Base-by-base conservation (phyloP, 768 basidiomycete genomes). In the Steccherinum ochraceum region DNA sequence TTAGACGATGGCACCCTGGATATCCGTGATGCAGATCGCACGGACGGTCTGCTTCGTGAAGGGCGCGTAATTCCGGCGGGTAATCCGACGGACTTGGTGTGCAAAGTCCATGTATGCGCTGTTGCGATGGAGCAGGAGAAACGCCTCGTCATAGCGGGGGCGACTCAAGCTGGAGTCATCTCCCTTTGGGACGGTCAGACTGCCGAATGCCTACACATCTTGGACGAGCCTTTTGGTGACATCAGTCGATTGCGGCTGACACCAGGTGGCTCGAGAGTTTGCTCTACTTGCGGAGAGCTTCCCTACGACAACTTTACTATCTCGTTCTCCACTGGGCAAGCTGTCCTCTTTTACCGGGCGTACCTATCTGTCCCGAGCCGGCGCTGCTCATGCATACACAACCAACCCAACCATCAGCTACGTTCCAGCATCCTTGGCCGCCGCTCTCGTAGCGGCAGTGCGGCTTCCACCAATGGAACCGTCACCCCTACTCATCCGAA, bases 151-250 rank as follows among this genome's bases (percentile, higher is more conserved):
- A 63, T 89, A 13, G 81, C 73, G 39, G 76, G 78, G 12, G 79
- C 80, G 16, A 84, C 87, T 2, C 76, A 81, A 46, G 72, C 77
- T 1, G 89, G 89, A 10, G 70, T 78, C 10, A 72, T 91, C 19
- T 86, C 89, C 0, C 58, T 92, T 12, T 92, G 89, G 89, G 87
- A 91, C 59, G 79, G 73, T 5, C 58, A 67, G n/a, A 81, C 81
- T 4, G 74, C 77, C 11, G 83, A 83, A 55, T 81, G 82, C 52
- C 75, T 90, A 39, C 69, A 74, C 48, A 70, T 81, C 46, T 62
- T 90, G 27, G 81, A 84, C 46, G 79, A 82, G 11, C 68, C 74
- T 0, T 76, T 76, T 52, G 86, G 83, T 1, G 64, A 68, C 11
- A 69, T 92, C 60, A 78, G 70, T 47, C 71, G 76, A 47, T 59